Base-by-base conservation (phyloP, 164 flowering plant species). In the Vitis rupestris region DNA sequence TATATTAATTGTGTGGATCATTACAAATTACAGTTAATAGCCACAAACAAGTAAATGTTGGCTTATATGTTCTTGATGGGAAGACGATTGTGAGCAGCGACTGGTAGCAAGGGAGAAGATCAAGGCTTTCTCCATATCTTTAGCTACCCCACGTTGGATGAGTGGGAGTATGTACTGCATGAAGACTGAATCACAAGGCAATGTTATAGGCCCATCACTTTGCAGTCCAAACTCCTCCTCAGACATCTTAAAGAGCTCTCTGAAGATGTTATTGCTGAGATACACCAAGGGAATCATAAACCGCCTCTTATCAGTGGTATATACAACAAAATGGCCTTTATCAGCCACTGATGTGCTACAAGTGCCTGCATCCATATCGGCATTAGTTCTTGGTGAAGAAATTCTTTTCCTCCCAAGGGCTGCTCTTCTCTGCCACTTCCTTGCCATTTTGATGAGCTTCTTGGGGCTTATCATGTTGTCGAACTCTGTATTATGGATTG, bases 231-330 rank as follows among this genome's bases (percentile, higher is more conserved):
- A 37, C 44, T 37, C 44, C 44, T 37, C 44, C 44, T 71, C 78
- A 23, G 83, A 67, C 74, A 80, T 70, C 55, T 52, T 72, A 7
- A 83, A 55, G 2, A 83, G 68, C 68, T 74, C 81, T 57, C n/a
- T 70, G 47, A 80, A 76, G 30, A 80, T 62, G 55, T 59, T 53
- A 30, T 55, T 69, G 15, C 37, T 65, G 31, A 78, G 75, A 47
- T 47, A 74, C 4, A 31, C 63, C 73, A 78, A 58, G 2, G 85
- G 82, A 57, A 80, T 19, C 53, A 66, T 64, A 10, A 74, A 74
- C 0, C 71, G 73, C 57, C 29, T 71, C 63, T 52, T 48, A 13
- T 79, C 76, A 0, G 44, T 27, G 1, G 75, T 23, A 44, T 75
- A 75, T 23, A 75, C 69, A 15, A 79, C 71, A 15, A 75, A 71